Evolutionary conservation across 1,139 yeast species (phyloP).

Genomic region (Dujonia santamariae): DNA sequence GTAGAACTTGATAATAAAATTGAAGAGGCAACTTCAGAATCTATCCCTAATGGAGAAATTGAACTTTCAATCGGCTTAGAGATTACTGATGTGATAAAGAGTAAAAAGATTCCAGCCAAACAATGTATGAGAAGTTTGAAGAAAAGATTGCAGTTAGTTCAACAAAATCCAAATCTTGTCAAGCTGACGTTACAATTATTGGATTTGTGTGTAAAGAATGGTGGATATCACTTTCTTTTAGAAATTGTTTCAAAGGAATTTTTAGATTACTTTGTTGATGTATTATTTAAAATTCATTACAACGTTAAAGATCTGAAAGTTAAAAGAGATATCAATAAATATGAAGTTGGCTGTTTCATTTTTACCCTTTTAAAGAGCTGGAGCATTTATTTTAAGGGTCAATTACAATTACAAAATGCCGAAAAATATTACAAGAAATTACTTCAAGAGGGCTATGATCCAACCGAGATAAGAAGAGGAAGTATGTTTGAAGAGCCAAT

Average conservation of each 20-base stretch:
- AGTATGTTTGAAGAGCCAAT: not conserved
- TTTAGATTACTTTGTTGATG: constrained; percentile 65
- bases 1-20: constrained; percentile 63
- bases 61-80: constrained; percentile 81
- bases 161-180: constrained; percentile 72
- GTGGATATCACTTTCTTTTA: constrained; percentile 79
- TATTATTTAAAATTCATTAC: constrained; percentile 36
- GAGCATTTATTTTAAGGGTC: constrained; percentile 70
- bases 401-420: constrained; percentile 65
- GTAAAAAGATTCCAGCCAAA: constrained; percentile 77
- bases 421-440: constrained; percentile 60
- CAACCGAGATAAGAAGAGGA: not conserved
- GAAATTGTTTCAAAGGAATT: constrained; percentile 87
- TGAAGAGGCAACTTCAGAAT: constrained; percentile 79
- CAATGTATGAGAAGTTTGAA: constrained; percentile 84
- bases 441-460: constrained; percentile 55
- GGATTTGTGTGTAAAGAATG: constrained; percentile 89
- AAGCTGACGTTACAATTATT: constrained; percentile 70
- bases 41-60: constrained; percentile 88
- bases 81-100: constrained; percentile 81
- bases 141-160: constrained; percentile 61
- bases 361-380: constrained; percentile 72
- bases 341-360: constrained; percentile 57
- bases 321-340: constrained; percentile 41
- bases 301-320: constrained; percentile 28